Evolutionary conservation across 2,329 filamentous ascomycete genomes (phyloP).

Genomic region (Pestalotiopsis sp.): DNA sequence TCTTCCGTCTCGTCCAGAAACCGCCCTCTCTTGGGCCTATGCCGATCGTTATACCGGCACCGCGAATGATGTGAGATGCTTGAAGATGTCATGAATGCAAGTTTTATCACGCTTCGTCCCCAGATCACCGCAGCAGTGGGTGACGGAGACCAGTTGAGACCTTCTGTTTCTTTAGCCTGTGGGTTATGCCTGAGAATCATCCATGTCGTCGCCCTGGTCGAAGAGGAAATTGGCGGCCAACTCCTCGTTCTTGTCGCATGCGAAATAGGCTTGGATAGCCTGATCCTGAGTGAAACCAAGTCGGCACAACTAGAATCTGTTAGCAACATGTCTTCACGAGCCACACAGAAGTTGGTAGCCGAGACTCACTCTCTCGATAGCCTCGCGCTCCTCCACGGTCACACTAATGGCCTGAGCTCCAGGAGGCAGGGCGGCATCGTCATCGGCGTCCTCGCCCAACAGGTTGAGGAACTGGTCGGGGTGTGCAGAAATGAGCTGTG

Average conservation of each 20-base stretch:
- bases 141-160: neutral
- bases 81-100: conserved; percentile 1
- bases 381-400: conserved; percentile 93
- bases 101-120: neutral
- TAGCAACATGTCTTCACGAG: conserved; percentile 12
- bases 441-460: conserved; percentile 82
- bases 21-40: neutral
- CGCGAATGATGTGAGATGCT: neutral
- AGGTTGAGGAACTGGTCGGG: conserved; percentile 91
- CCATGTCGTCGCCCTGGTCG: conserved; percentile 91
- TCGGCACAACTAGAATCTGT: conserved; percentile 69
- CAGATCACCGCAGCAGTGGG: neutral
- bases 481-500: conserved; percentile 86
- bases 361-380: conserved; percentile 82
- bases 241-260: conserved; percentile 99
- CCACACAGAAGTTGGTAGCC: conserved; percentile 3
- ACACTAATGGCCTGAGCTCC: conserved; percentile 88
- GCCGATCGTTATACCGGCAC: neutral
- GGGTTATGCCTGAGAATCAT: conserved; percentile 46
- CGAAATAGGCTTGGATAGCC: conserved; percentile 97
- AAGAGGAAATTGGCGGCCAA: conserved; percentile 97
- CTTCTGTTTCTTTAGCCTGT: neutral
- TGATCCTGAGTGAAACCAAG: conserved; percentile 91
- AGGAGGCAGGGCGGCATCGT: conserved; percentile 81
- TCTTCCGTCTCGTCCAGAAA: neutral